A percentile compares a stretch with the other conserved stretches of the same genome.
These are phyloP conservation scores for Neurospora pannonica DNA, from an alignment of 495 filamentous ascomycete species.

Conservation along the genomic window DNA sequence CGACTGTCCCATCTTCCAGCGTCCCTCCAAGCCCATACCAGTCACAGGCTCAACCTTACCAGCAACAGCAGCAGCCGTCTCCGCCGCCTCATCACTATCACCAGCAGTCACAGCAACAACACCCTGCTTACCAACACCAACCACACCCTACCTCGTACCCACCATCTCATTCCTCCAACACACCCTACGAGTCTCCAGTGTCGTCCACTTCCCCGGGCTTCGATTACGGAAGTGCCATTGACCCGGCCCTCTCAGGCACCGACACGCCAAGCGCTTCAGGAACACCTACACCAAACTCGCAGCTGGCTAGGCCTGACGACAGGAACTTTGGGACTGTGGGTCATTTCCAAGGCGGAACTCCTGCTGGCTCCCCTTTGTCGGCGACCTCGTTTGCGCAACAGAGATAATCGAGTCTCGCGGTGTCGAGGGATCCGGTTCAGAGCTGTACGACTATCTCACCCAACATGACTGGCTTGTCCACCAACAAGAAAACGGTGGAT, in stretches of 20 bases:
- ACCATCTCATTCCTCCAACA: constrained; percentile 14
- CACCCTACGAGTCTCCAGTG: constrained; percentile 26
- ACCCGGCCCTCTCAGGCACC: constrained; percentile 59
- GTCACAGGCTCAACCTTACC: constrained; percentile 22
- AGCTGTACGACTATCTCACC: neutral
- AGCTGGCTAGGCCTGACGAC: constrained; percentile 20
- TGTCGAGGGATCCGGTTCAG: neutral
- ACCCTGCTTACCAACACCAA: constrained; percentile 15
- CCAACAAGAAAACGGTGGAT: constrained; percentile 61
- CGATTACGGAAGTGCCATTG: constrained; percentile 62
- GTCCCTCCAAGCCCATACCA: constrained; percentile 26
- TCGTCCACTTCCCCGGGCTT: constrained; percentile 43
- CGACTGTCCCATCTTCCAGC: constrained; percentile 12
- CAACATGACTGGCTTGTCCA: constrained; percentile 31
- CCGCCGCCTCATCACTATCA: constrained; percentile 32
- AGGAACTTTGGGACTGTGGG: neutral
- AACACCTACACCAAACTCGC: constrained; percentile 30
- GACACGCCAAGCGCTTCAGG: constrained; percentile 18
- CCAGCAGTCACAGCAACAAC: constrained; percentile 6
- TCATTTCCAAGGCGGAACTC: neutral
- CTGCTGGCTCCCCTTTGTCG: neutral
- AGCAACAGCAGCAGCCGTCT: constrained; percentile 14
- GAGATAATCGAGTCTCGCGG: neutral
- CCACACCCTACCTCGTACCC: constrained; percentile 24
- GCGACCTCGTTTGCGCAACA: neutral